phyloP scores from a whole-genome alignment of 805 yeast species.

The Candida verbasci region DNA sequence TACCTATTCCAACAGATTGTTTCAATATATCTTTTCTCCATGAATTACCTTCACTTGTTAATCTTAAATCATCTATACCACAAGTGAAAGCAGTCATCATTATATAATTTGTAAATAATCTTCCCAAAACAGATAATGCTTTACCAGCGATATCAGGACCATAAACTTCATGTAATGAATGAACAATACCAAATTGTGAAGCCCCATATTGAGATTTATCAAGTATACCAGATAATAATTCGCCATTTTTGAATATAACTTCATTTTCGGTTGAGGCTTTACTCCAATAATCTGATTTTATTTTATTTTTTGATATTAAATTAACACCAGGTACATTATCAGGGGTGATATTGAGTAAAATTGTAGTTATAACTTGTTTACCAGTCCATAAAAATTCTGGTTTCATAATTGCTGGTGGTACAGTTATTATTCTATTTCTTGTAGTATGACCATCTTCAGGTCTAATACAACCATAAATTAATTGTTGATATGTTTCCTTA shows the following conservation, averaged over 20 bases:
- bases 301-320: conserved; percentile 75
- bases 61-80: conserved; percentile 98
- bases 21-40: conserved; percentile 83
- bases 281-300: conserved; percentile 96
- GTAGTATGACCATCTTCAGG: conserved; percentile 97
- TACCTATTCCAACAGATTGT: conserved; percentile 77
- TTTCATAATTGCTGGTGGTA: conserved; percentile 85
- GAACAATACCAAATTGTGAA: conserved; percentile 93
- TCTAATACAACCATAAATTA: conserved; percentile 87
- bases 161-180: conserved; percentile 92
- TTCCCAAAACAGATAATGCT: conserved; percentile 85
- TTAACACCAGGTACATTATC: conserved; percentile 87
- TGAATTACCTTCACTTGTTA: conserved; percentile 84
- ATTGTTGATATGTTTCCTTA: conserved; percentile 88
- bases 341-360: conserved; percentile 84
- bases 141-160: conserved; percentile 90
- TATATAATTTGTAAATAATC: conserved; percentile 90
- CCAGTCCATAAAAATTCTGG: conserved; percentile 97
- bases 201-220: conserved; percentile 99
- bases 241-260: conserved; percentile 84
- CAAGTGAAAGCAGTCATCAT: conserved; percentile 94
- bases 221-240: conserved; percentile 82
- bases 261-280: conserved; percentile 76
- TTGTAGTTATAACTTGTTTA: conserved; percentile 92
- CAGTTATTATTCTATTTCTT: conserved; percentile 58